Evolutionary conservation across 768 basidiomycete species (phyloP).

Genomic region (Tricholoma hemisulphureum): DNA sequence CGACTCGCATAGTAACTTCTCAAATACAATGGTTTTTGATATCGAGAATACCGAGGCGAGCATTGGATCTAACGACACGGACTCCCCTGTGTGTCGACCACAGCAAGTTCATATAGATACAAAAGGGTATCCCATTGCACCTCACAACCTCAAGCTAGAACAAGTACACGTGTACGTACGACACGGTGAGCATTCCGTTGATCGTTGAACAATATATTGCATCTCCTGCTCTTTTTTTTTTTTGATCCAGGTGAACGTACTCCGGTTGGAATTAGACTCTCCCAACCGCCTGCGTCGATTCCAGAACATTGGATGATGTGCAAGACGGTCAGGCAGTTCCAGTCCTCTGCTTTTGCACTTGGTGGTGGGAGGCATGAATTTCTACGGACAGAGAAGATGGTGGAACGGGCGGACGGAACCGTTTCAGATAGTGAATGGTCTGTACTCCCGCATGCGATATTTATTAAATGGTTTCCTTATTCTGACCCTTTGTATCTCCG

Average conservation of each 20-base stretch:
- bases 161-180: constrained; percentile 76
- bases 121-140: constrained; percentile 57
- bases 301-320: constrained; percentile 72
- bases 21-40: background rate
- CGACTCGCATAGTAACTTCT: background rate
- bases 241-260: constrained; percentile 84
- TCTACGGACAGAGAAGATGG: constrained; percentile 43
- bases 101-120: constrained; percentile 55
- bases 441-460: too few species aligned
- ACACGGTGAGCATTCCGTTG: constrained; percentile 51
- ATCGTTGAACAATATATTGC: background rate
- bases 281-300: constrained; percentile 59
- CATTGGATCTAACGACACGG: background rate
- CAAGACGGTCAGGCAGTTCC: constrained; percentile 50
- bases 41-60: background rate
- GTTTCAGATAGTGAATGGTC: constrained; percentile 63
- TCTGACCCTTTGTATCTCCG: background rate
- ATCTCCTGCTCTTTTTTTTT: background rate
- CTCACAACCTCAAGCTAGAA: constrained; percentile 52
- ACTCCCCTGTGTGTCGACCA: constrained; percentile 16
- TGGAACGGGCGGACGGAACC: constrained; percentile 58
- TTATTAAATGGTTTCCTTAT: background rate
- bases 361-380: constrained; percentile 24
- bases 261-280: constrained; percentile 68
- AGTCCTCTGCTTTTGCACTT: constrained; percentile 40